Base-by-base conservation (phyloP, 2,329 filamentous ascomycete genomes). In the Dactylellina parvicollis region DNA sequence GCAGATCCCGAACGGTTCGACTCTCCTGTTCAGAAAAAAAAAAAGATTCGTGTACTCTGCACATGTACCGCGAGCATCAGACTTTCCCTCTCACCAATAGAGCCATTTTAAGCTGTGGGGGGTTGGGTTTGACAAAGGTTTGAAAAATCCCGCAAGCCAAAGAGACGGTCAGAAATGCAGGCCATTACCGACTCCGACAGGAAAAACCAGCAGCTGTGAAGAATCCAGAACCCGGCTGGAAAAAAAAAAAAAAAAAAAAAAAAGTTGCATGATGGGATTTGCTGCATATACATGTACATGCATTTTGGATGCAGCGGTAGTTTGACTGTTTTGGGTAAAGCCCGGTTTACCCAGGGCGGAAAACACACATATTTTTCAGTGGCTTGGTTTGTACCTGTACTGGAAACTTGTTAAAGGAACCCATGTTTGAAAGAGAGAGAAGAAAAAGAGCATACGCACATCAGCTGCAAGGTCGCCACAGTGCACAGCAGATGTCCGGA, bases 401-500 rank as follows among this genome's bases (percentile, higher is more conserved):
- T 28, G 2, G 32, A 56, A 30, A 56, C 52, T 26, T 42, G 20
- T 14, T 56, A 14, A 42, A 18, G 22, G 10, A 42, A 40, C 24
- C 34, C 18, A 56, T n/a, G n/a, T n/a, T n/a, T n/a, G 20, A 28
- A 47, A 60, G 9, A 52, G 52, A 52, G 42, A 44, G 32, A 50
- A 30, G 44, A 18, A 42, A 57, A 14, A 66, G 7, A 50, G 49
- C 61, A 66, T 56, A 66, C 61, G 61, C 49, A 56, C 44, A 62
- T 47, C 65, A 62, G 30, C 57, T 71, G 57, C 66, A 64, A 54
- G 46, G 47, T 62, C 52, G 54, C 65, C 56, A 65, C n/a, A n/a
- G n/a, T n/a, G n/a, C n/a, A 71, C 49, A 46, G 50, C n/a, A n/a
- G n/a, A n/a, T n/a, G n/a, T 50, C 66, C 66, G 66, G 66, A 71